A percentile compares a stretch with the other conserved stretches of the same genome.
Evolutionary conservation across 257 asterid genomes (phyloP).

Genomic region (Dorcoceras hygrometricum): DNA sequence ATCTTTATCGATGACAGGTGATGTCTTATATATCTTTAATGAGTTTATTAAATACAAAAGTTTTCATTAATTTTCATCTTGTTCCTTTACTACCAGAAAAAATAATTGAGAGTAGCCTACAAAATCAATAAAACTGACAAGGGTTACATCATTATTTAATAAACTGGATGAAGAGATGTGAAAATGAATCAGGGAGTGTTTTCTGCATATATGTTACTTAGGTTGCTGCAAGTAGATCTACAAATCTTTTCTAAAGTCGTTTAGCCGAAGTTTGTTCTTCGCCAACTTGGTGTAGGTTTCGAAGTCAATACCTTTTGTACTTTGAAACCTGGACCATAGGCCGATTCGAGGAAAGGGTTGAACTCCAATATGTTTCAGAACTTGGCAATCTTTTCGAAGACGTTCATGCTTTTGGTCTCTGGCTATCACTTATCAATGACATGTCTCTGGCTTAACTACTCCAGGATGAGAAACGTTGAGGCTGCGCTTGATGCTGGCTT

Average conservation of each 20-base stretch:
- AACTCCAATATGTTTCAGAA: neutral
- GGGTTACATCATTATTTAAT: neutral
- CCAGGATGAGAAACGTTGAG: slow-evolving; percentile 74
- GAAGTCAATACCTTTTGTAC: neutral
- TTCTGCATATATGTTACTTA: no score
- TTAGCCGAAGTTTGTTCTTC: neutral
- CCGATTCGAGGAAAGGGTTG: neutral
- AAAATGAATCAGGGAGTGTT: no score
- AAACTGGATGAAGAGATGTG: neutral
- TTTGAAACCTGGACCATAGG: neutral
- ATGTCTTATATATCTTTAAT: slow-evolving; percentile 6
- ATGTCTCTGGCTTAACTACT: slow-evolving; percentile 9
- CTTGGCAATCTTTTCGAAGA: neutral
- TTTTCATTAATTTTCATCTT: neutral
- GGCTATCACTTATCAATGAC: slow-evolving; percentile 3
- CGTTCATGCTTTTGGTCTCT: neutral
- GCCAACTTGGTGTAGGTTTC: neutral
- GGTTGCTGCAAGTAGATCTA: no score
- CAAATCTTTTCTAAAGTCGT: no score
- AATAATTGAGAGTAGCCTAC: neutral
- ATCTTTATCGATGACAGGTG: slow-evolving; percentile 91
- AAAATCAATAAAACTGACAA: neutral
- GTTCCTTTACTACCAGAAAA: neutral
- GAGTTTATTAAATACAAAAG: neutral
- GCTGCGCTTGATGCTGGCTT: slow-evolving; percentile 73